Evolutionary conservation across 139 green algal genomes (phyloP).

Genomic region (Chlorella ohadii): DNA sequence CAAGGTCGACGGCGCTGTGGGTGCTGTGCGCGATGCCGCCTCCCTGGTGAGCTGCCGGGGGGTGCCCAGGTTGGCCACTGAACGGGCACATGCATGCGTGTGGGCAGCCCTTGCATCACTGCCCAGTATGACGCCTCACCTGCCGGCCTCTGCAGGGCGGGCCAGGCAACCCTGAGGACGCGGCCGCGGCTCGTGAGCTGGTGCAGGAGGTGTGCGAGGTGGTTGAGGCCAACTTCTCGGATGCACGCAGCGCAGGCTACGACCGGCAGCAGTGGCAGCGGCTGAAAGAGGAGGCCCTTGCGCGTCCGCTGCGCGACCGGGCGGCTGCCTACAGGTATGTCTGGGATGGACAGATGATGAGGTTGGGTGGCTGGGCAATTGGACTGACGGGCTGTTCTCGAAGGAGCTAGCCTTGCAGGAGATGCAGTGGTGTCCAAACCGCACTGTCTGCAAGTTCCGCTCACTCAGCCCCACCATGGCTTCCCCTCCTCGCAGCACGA

Average conservation of each 20-base stretch:
- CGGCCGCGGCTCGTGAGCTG: neutral
- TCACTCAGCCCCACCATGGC: neutral
- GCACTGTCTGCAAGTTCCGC: no score
- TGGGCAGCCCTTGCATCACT: no score
- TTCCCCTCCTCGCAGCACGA: neutral
- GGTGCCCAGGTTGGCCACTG: neutral
- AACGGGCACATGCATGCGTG: no score
- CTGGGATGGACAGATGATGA: neutral
- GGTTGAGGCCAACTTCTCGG: conserved; percentile 84
- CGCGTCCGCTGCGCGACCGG: conserved; percentile 26
- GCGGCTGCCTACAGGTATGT: conserved; percentile 32
- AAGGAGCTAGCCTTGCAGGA: no score
- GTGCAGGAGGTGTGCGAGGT: conserved; percentile 60
- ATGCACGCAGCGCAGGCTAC: conserved; percentile 66
- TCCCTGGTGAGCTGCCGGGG: neutral
- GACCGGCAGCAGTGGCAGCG: conserved; percentile 55
- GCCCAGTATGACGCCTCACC: neutral
- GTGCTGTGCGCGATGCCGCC: conserved; percentile 16
- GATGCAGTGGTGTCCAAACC: no score
- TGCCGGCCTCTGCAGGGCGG: neutral
- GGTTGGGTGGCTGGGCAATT: neutral
- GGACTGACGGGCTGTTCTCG: no score
- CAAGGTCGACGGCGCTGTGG: conserved; percentile 12
- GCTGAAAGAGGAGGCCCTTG: conserved; percentile 38
- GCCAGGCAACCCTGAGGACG: neutral